Evolutionary conservation across 2,329 filamentous ascomycete genomes (phyloP).

Genomic region (Colletotrichum spinosum): DNA sequence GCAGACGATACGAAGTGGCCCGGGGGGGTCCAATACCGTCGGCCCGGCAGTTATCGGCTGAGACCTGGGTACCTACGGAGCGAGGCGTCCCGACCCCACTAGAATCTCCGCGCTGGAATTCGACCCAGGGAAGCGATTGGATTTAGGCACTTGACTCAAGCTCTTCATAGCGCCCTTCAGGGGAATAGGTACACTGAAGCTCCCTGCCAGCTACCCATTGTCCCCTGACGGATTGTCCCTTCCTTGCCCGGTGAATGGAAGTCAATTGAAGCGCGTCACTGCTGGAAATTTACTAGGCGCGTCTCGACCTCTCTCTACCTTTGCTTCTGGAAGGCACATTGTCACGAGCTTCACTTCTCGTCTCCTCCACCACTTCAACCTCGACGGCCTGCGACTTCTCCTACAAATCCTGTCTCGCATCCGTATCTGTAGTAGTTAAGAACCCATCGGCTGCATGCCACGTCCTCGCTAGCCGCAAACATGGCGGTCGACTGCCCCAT

Average conservation of each 20-base stretch:
- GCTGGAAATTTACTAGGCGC: conserved; percentile 27
- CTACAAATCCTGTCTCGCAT: conserved; percentile 5
- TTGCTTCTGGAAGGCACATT: no score
- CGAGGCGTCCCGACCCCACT: conserved; percentile 24
- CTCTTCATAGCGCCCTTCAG: no score
- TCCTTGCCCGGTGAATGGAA: background rate
- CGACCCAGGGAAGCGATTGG: no score
- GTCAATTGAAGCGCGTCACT: conserved; percentile 31
- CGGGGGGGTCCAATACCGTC: no score
- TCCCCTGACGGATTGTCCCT: no score
- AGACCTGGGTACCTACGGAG: conserved; percentile 12
- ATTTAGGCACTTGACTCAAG: no score
- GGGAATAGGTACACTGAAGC: no score
- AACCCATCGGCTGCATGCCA: conserved; percentile 19
- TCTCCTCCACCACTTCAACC: no score
- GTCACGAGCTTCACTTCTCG: no score
- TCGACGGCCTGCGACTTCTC: background rate
- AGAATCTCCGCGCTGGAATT: conserved; percentile 10
- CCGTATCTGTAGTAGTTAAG: conserved; percentile 15
- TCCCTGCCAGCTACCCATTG: no score
- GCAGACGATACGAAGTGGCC: no score
- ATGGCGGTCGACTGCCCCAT: conserved; percentile 79
- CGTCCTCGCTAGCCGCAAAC: background rate
- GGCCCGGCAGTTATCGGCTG: conserved; percentile 3
- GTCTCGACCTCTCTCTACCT: conserved; percentile 1